These are phyloP conservation scores for Microcos paniculata DNA, from an alignment of 345 rosid genomes.

Conservation along the genomic window DNA sequence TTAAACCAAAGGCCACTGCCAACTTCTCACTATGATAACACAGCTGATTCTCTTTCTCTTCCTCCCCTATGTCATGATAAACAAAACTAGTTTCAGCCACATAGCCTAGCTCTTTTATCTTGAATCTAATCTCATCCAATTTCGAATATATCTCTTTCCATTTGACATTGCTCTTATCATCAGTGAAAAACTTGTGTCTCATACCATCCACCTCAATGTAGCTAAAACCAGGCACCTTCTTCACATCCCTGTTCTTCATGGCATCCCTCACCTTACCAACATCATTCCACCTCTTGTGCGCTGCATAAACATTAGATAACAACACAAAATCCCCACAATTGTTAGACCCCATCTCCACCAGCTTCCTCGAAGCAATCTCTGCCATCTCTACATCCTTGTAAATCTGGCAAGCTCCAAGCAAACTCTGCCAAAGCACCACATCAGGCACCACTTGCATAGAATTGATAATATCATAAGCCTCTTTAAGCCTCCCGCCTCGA, in stretches of 20 bases:
- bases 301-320: conserved; percentile 77
- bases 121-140: conserved; percentile 73
- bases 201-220: conserved; percentile 63
- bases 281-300: conserved; percentile 74
- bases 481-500: conserved; percentile 69
- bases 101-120: conserved; percentile 66
- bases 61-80: conserved; percentile 85
- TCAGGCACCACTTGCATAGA: conserved; percentile 69
- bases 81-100: conserved; percentile 73
- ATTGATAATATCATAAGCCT: conserved; percentile 61
- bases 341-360: conserved; percentile 72
- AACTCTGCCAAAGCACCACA: conserved; percentile 77
- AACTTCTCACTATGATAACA: conserved; percentile 83
- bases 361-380: conserved; percentile 57
- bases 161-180: conserved; percentile 53
- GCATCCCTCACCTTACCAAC: conserved; percentile 73
- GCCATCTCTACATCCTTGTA: conserved; percentile 71
- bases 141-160: conserved; percentile 65
- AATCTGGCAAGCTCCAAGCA: conserved; percentile 79
- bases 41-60: conserved; percentile 82
- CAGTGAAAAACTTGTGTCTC: conserved; percentile 70
- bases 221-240: conserved; percentile 83
- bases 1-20: conserved; percentile 85
- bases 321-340: conserved; percentile 75
- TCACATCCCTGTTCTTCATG: conserved; percentile 73